Base-by-base conservation (phyloP, 2,329 filamentous ascomycete genomes). In the Lasiodiplodia sp. region DNA sequence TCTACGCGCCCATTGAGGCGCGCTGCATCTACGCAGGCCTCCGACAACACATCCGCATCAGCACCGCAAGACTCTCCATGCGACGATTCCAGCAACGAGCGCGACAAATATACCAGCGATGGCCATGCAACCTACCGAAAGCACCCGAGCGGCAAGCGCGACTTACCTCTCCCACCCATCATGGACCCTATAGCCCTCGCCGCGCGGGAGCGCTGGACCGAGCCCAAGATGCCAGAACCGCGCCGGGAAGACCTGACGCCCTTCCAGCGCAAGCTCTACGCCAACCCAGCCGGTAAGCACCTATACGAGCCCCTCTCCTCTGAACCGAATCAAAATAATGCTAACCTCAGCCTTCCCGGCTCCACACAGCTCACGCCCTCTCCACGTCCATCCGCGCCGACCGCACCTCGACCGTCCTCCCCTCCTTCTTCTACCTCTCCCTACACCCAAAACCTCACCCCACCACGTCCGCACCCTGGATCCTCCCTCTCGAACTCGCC, bases 231-330 rank as follows among this genome's bases (percentile, higher is more conserved):
- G 70, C 83, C 78, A 53, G 83, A 83, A 68, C 73, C 76, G 4
- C 18, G 4, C 3, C 21, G 4, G 16, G 79, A 79, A 69, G 72
- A 78, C 25, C 77, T 81, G 31, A 80, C 81, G 2, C 79, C 83
- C 2, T 87, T 92, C 69, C 87, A 90, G 73, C 83, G 82, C 68
- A 85, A 87, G 69, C 79, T 93, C 1, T 81, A 80, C 37, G 83
- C 83, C 47, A 94, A 92, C 71, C 83, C 89, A 2, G 93, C 87
- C 72, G 91, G 90, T 91, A 80, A 37, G 80, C 66, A 14, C 28
- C 56, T n/a, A 25, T 14, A n/a, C 23, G 10, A 14, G 3, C 4
- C 18, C n/a, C 16, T 23, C 21, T 3, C 11, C 28, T 4, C 4
- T 25, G 10, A 21, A 21, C 44, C 25, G 38, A 16, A 5, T 37